These are phyloP conservation scores for Flammula alnicola DNA, from an alignment of 1,284 basidiomycete species.

Conservation along the genomic window DNA sequence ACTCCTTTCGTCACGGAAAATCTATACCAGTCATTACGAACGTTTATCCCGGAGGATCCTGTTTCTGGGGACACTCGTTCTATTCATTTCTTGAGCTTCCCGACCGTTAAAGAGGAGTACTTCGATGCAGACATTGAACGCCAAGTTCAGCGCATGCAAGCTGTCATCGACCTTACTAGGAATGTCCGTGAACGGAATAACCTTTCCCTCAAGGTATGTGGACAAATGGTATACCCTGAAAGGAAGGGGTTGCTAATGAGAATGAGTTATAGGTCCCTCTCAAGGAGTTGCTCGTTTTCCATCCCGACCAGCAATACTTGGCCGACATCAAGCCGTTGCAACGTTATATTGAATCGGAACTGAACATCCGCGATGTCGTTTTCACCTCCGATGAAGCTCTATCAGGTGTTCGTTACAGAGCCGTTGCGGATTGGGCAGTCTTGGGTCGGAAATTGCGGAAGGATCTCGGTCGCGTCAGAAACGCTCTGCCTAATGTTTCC, in stretches of 20 bases:
- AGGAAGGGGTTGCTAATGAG: background rate
- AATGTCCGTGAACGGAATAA: slow-evolving; percentile 90
- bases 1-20: slow-evolving; percentile 98
- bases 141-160: slow-evolving; percentile 93
- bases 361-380: slow-evolving; percentile 91
- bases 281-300: slow-evolving; percentile 94
- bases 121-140: slow-evolving; percentile 97
- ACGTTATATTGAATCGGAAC: slow-evolving; percentile 92
- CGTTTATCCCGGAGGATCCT: slow-evolving; percentile 82
- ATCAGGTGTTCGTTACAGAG: slow-evolving; percentile 91
- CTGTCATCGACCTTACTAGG: slow-evolving; percentile 92
- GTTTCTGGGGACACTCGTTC: slow-evolving; percentile 84
- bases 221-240: too few species aligned
- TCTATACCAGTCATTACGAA: slow-evolving; percentile 90
- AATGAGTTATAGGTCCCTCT: slow-evolving; percentile 77
- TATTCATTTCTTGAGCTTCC: slow-evolving; percentile 96
- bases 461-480: slow-evolving; percentile 91
- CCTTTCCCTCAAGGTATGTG: slow-evolving; percentile 84
- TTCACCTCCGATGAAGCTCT: slow-evolving; percentile 89
- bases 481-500: slow-evolving; percentile 79
- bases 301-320: slow-evolving; percentile 85
- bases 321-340: slow-evolving; percentile 87
- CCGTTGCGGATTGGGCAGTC: slow-evolving; percentile 94
- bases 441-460: slow-evolving; percentile 95
- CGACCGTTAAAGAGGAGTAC: slow-evolving; percentile 92